Percentiles rank a stretch among this genome's conserved stretches.
Conservation (phyloP, 208 protist genomes). For the Strigomonas culicis region DNA sequence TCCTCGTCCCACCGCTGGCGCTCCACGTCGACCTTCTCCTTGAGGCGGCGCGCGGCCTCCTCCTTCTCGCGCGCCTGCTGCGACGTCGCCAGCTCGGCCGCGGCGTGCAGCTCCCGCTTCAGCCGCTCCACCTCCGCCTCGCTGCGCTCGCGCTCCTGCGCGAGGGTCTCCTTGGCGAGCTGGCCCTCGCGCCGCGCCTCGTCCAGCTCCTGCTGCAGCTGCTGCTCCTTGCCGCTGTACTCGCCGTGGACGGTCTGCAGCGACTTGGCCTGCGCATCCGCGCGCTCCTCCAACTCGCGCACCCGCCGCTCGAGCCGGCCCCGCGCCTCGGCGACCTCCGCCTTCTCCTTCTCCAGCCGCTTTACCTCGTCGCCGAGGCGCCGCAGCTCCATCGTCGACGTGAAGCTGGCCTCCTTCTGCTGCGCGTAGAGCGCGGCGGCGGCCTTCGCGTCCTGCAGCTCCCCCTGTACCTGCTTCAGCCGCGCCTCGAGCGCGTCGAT, state of each 20-base stretch:
- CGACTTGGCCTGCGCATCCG: slow-evolving; percentile 32
- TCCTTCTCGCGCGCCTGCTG: slow-evolving; percentile 31
- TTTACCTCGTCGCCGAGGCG: slow-evolving; percentile 67
- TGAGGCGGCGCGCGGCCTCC: slow-evolving; percentile 15
- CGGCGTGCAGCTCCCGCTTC: slow-evolving; percentile 21
- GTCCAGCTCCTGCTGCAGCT: slow-evolving; percentile 40
- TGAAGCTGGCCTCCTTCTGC: not conserved
- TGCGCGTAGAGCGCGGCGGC: slow-evolving; percentile 29
- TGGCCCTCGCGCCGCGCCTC: slow-evolving; percentile 38
- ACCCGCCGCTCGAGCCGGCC: slow-evolving; percentile 47
- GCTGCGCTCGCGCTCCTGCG: slow-evolving; percentile 20
- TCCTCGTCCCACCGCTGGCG: slow-evolving; percentile 28
- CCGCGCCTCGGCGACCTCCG: slow-evolving; percentile 38
- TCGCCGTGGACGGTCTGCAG: slow-evolving; percentile 51
- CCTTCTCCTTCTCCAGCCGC: slow-evolving; percentile 24
- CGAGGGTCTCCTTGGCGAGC: slow-evolving; percentile 30
- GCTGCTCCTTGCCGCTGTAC: slow-evolving; percentile 17
- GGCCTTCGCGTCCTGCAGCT: slow-evolving; percentile 45
- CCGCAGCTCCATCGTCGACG: slow-evolving; percentile 14
- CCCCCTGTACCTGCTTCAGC: slow-evolving; percentile 36
- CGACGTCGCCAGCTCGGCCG: slow-evolving; percentile 27
- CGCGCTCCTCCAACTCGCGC: slow-evolving; percentile 35
- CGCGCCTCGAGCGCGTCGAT: slow-evolving; percentile 35
- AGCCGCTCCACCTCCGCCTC: slow-evolving; percentile 48
- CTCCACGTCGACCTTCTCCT: slow-evolving; percentile 44